Evolutionary conservation across 371 early-diverging fungal species (phyloP).

Genomic region (Umbelopsis sp.): DNA sequence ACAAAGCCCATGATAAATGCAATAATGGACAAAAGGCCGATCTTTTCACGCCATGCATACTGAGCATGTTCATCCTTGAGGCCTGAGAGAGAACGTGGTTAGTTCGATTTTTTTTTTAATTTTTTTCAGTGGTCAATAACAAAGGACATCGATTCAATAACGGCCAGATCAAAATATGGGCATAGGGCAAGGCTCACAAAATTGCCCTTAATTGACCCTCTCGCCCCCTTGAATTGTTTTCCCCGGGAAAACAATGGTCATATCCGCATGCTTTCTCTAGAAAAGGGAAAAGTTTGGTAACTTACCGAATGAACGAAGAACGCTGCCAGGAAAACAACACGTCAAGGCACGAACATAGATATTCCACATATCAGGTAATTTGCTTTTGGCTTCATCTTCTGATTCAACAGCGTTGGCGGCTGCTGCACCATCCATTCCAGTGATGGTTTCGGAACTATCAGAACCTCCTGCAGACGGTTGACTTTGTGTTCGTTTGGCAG

Average conservation of each 20-base stretch:
- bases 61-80: slow-evolving; percentile 50
- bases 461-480: slow-evolving; percentile 8
- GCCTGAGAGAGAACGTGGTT: not conserved
- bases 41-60: slow-evolving; percentile 87
- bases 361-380: slow-evolving; percentile 45
- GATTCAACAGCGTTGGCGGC: slow-evolving; percentile 27
- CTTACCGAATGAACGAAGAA: slow-evolving; percentile 41
- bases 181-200: slow-evolving; percentile 6
- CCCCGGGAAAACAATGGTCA: not conserved
- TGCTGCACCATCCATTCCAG: slow-evolving; percentile 22
- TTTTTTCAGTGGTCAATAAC: no score
- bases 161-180: slow-evolving; percentile 8
- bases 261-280: slow-evolving; percentile 17
- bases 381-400: slow-evolving; percentile 3
- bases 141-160: no score
- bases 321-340: slow-evolving; percentile 53
- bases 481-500: not conserved
- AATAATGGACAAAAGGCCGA: slow-evolving; percentile 75
- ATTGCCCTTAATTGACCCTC: slow-evolving; percentile 16
- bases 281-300: not conserved
- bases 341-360: slow-evolving; percentile 57
- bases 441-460: not conserved
- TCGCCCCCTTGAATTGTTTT: not conserved
- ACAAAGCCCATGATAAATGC: slow-evolving; percentile 49
- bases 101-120: no score